Base-by-base conservation (phyloP, 2,329 filamentous ascomycete genomes). In the Colletotrichum salicis region DNA sequence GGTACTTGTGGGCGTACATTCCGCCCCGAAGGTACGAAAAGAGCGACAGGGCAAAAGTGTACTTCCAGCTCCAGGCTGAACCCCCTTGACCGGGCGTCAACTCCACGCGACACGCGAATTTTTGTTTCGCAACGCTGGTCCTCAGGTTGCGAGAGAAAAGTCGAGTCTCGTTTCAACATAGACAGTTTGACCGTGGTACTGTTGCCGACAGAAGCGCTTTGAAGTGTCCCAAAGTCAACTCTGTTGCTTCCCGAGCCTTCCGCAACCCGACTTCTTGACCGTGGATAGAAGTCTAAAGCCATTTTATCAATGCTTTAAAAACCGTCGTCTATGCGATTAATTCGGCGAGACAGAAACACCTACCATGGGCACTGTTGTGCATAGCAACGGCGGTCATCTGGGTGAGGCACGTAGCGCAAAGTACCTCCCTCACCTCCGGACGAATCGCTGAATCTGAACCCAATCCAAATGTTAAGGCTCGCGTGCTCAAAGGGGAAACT, bases 181-280 rank as follows among this genome's bases (percentile, higher is more conserved):
- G n/a, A 48, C 6, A 48, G 41, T n/a, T 56, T 27, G 57, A 51
- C 57, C 27, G 51, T 55, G 48, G n/a, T 63, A 35, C 41, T 24
- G 33, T 58, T 55, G 27, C 62, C 56, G 33, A 54, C 24, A 12
- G n/a, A 31, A 63, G 62, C 63, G 67, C 67, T 66, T 56, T 55
- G 67, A 55, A 41, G 27, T 45, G 19, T 11, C 19, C 19, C 8
- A 22, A 24, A 55, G n/a, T 63, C 60, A 27, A 27, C 29, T 63
- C 48, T 54, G 10, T 48, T 54, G 24, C 62, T 55, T 54, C 12
- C 67, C 67, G 62, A 65, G 62, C 48, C 62, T 54, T 67, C 67
- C 67, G 67, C 27, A 67, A 48, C 48, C 24, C 63, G n/a, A 60
- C 15, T 5, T 6, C 13, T 24, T 10, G 12, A 54, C 22, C n/a